Percentiles rank a stretch among this genome's conserved stretches.
Evolutionary conservation across 306 rosid species (phyloP).

Genomic region (Citrullus mucosospermus): DNA sequence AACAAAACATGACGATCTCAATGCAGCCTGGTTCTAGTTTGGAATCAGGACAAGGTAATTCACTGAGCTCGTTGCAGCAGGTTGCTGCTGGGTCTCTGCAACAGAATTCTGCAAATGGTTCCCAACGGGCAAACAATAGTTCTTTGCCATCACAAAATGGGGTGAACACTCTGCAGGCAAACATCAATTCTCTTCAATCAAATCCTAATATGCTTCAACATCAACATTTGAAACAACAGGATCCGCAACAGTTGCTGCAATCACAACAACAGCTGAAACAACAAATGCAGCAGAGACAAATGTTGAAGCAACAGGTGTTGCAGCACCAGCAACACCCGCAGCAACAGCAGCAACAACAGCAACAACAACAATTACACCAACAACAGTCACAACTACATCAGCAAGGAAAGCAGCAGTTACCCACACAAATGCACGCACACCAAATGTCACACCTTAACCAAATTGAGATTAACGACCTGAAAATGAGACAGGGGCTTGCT

Average conservation of each 20-base stretch:
- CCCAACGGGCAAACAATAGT: conserved; percentile 51
- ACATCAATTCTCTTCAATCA: conserved; percentile 39
- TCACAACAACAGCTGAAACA: conserved; percentile 44
- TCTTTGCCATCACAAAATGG: conserved; percentile 53
- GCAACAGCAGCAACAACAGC: conserved; percentile 40
- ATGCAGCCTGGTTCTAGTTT: conserved; percentile 46
- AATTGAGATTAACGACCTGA: conserved; percentile 58
- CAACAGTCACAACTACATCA: conserved; percentile 43
- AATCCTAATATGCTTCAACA: conserved; percentile 51
- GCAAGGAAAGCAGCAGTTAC: conserved; percentile 52
- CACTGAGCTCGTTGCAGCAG: conserved; percentile 45
- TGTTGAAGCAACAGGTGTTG: conserved; percentile 39
- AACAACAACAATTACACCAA: conserved; percentile 25
- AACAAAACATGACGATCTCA: conserved; percentile 46
- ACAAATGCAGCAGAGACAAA: conserved; percentile 34
- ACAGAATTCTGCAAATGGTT: conserved; percentile 46
- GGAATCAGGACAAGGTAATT: conserved; percentile 57
- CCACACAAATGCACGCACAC: conserved; percentile 51
- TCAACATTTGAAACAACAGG: conserved; percentile 59
- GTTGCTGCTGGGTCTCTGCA: conserved; percentile 53
- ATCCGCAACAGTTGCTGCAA: conserved; percentile 48
- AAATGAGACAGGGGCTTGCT: conserved; percentile 48
- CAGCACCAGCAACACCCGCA: conserved; percentile 24
- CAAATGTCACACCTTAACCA: conserved; percentile 62
- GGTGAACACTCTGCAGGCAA: conserved; percentile 44